Conservation (phyloP, 805 yeast species). For the Lachancea lanzarotensis region DNA sequence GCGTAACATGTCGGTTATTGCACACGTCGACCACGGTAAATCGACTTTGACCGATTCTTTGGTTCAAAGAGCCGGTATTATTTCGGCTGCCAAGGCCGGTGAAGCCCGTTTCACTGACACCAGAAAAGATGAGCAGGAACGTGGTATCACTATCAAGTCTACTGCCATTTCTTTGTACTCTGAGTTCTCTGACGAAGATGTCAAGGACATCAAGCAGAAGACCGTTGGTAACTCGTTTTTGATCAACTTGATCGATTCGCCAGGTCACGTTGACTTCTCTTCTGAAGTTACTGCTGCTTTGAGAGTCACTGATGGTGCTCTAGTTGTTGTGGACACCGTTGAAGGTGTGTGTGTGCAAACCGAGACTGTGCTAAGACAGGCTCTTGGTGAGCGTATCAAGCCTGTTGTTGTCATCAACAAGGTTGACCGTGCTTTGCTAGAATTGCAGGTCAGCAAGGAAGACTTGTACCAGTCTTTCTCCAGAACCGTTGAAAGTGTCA, state of each 20-base stretch:
- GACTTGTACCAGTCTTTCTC: conserved; percentile 97
- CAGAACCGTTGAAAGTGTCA: conserved; percentile 98
- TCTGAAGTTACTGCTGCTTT: conserved; percentile 99
- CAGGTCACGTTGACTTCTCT: conserved; percentile 99
- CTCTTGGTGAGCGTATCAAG: conserved; percentile 98
- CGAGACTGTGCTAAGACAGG: conserved; percentile 98
- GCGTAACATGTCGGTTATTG: conserved; percentile 99
- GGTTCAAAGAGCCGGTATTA: conserved; percentile 99
- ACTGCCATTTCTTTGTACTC: conserved; percentile 96
- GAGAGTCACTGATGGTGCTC: conserved; percentile 99
- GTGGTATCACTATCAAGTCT: conserved; percentile 99
- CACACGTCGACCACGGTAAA: conserved; percentile 99
- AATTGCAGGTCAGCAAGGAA: conserved; percentile 98
- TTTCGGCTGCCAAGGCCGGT: conserved; percentile 99
- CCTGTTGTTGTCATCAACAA: conserved; percentile 98
- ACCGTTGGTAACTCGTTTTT: conserved; percentile 90
- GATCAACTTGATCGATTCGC: conserved; percentile 97
- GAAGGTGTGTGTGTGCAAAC: conserved; percentile 99
- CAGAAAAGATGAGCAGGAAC: conserved; percentile 99
- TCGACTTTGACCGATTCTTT: conserved; percentile 98
- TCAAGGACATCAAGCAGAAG: conserved; percentile 80
- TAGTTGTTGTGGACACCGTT: conserved; percentile 97
- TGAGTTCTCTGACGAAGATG: conserved; percentile 72
- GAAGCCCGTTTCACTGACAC: conserved; percentile 99
- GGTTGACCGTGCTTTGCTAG: conserved; percentile 99